Evolutionary conservation across 2,329 filamentous ascomycete species (phyloP).

Genomic region (Alternaria tenuissima): DNA sequence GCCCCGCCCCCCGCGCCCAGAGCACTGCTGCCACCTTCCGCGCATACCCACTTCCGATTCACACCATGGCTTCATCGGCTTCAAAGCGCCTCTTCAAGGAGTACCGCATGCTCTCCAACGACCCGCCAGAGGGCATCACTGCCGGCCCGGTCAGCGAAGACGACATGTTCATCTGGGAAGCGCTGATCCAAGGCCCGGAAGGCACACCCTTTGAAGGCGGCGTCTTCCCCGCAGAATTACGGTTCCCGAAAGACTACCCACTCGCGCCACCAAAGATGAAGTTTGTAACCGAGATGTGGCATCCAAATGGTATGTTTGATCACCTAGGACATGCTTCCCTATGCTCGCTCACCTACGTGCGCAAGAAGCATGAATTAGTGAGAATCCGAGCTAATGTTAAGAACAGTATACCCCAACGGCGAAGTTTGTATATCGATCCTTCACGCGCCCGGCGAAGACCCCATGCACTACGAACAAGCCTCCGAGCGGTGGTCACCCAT

Average conservation of each 20-base stretch:
- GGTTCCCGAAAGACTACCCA: slow-evolving; percentile 86
- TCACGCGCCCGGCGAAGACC: slow-evolving; percentile 92
- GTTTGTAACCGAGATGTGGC: slow-evolving; percentile 87
- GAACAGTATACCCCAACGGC: slow-evolving; percentile 78
- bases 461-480: slow-evolving; percentile 90
- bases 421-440: slow-evolving; percentile 97
- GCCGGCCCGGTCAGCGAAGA: slow-evolving; percentile 93
- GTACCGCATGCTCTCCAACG: slow-evolving; percentile 92
- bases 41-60: background rate
- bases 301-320: slow-evolving; percentile 77
- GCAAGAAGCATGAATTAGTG: background rate
- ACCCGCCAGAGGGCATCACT: slow-evolving; percentile 96
- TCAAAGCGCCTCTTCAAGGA: slow-evolving; percentile 89
- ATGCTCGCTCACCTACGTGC: background rate
- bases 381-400: background rate
- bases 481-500: slow-evolving; percentile 94
- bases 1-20: background rate
- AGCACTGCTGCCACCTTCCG: background rate
- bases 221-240: slow-evolving; percentile 86
- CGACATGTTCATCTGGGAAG: slow-evolving; percentile 96
- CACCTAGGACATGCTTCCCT: background rate
- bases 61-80: slow-evolving; percentile 62
- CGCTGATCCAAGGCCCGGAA: slow-evolving; percentile 92
- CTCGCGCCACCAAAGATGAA: slow-evolving; percentile 87
- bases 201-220: slow-evolving; percentile 96